Evolutionary conservation across 257 asterid genomes (phyloP).

Genomic region (Anisodus tanguticus): DNA sequence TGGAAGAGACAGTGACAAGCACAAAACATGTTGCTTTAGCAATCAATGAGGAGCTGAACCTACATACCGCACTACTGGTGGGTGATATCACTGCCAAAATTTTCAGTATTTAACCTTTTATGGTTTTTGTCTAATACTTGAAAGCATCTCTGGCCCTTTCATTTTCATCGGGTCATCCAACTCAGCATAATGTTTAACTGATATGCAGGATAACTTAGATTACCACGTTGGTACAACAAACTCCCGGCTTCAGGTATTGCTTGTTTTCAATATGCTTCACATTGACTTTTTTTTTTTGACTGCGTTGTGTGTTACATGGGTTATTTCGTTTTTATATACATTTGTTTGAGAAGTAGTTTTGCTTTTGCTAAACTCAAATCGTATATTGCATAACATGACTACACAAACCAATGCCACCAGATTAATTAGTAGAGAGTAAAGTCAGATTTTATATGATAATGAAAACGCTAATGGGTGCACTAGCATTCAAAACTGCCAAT

Average conservation of each 20-base stretch:
- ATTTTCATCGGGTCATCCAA: background rate
- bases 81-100: background rate
- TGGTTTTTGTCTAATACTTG: background rate
- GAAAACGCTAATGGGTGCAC: no score
- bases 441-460: background rate
- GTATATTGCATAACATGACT: background rate
- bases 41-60: constrained; percentile 37
- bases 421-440: background rate
- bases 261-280: background rate
- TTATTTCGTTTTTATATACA: background rate
- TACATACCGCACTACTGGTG: constrained; percentile 34
- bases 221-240: constrained; percentile 34
- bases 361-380: background rate
- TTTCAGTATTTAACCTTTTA: background rate
- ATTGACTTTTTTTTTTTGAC: background rate
- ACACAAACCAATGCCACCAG: background rate
- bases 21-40: constrained; percentile 38
- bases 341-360: background rate
- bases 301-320: background rate
- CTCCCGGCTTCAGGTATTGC: constrained; percentile 35
- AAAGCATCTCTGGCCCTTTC: background rate
- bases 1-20: constrained; percentile 35
- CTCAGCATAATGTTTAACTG: background rate
- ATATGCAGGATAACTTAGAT: constrained; percentile 35
- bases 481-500: background rate